Evolutionary conservation across 1,284 basidiomycete species (phyloP).

Genomic region (Inonotus obliquus): DNA sequence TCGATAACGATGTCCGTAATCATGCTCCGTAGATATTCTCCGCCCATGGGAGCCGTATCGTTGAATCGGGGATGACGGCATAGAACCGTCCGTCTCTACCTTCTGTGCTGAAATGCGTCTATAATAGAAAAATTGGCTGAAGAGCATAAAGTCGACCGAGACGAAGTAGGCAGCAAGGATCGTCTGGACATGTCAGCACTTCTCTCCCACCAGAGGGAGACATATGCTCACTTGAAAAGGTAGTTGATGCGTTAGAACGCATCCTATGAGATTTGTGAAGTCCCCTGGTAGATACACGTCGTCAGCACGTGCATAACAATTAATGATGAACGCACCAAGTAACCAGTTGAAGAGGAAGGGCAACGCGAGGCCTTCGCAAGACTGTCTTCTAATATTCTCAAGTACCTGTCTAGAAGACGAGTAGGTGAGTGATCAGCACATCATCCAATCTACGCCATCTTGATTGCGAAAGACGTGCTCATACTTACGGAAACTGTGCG

Average conservation of each 20-base stretch:
- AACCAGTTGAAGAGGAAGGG: conserved; percentile 92
- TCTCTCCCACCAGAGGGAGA: neutral
- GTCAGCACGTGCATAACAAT: conserved; percentile 4
- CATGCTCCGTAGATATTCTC: conserved; percentile 16
- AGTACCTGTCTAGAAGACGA: conserved; percentile 62
- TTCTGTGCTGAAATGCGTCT: conserved; percentile 25
- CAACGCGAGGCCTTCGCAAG: conserved; percentile 82
- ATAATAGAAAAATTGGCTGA: conserved; percentile 81
- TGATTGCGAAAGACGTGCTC: conserved; percentile 1
- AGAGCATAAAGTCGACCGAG: conserved; percentile 67
- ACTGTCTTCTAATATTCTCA: conserved; percentile 71
- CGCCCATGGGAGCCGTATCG: conserved; percentile 31
- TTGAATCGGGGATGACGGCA: conserved; percentile 36
- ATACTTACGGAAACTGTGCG: conserved; percentile 85
- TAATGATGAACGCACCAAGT: conserved; percentile 50
- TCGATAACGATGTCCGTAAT: conserved; percentile 50
- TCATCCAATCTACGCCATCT: conserved; percentile 1
- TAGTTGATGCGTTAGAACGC: conserved; percentile 87
- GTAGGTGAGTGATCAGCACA: neutral
- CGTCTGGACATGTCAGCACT: conserved; percentile 45
- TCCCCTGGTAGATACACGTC: conserved; percentile 54
- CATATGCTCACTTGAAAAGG: conserved; percentile 75
- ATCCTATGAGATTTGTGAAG: conserved; percentile 84
- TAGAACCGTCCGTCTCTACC: conserved; percentile 30
- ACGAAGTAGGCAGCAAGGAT: conserved; percentile 88